Percentiles rank a stretch among this genome's conserved stretches.
Evolutionary conservation across 345 rosid genomes (phyloP).

Genomic region (Capsella bursapastoris): DNA sequence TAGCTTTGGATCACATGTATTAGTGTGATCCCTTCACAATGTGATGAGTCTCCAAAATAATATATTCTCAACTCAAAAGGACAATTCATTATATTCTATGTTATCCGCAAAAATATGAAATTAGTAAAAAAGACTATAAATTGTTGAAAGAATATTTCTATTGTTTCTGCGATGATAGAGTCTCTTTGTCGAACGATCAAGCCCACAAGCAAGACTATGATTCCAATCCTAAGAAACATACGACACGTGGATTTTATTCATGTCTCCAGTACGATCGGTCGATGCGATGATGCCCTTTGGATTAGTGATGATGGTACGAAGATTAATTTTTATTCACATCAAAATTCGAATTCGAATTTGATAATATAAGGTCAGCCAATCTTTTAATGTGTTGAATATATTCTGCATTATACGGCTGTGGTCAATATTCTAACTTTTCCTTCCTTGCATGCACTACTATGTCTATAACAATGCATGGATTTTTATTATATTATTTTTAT

Average conservation of each 20-base stretch:
- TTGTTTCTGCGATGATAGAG: background rate
- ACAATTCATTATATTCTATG: conserved; percentile 23
- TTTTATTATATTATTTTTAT: background rate
- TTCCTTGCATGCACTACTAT: conserved; percentile 37
- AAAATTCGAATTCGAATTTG: conserved; percentile 25
- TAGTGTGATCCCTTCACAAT: conserved; percentile 11
- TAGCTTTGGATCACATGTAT: background rate
- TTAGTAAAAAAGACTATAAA: background rate
- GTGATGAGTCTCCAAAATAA: conserved; percentile 26
- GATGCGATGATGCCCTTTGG: conserved; percentile 1
- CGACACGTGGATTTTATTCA: conserved; percentile 29
- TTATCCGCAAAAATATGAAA: conserved; percentile 4
- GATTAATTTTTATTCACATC: conserved; percentile 15
- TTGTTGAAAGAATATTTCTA: conserved; percentile 9
- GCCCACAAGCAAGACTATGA: conserved; percentile 35
- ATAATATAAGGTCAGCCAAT: conserved; percentile 36
- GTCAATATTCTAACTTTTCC: conserved; percentile 34
- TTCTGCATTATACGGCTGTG: conserved; percentile 29
- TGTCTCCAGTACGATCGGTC: conserved; percentile 4
- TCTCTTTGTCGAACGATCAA: background rate
- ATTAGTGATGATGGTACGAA: conserved; percentile 29
- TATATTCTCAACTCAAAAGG: conserved; percentile 23
- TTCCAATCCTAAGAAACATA: conserved; percentile 25
- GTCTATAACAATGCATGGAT: conserved; percentile 25
- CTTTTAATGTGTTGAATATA: conserved; percentile 2